Percentiles rank a stretch among this genome's conserved stretches.
Conservation (phyloP, 1,284 basidiomycete species). For the Rhizoctonia solani region DNA sequence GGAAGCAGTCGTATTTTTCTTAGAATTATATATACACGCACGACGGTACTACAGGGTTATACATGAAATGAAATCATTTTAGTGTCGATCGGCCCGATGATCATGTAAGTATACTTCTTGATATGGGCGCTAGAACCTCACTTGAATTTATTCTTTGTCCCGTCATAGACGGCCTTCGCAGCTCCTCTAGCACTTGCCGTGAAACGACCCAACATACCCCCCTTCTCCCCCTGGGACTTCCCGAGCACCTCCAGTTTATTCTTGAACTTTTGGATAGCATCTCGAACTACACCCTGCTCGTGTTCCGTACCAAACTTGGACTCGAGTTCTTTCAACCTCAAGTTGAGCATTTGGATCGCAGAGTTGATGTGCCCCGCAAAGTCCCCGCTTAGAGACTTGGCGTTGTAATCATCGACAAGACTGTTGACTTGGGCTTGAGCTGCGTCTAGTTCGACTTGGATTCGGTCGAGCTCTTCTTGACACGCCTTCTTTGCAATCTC, state of each 20-base stretch:
- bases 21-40: too few relatives aligned
- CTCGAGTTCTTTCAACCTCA: neutral
- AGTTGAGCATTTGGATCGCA: neutral
- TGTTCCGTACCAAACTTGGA: neutral
- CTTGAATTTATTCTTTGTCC: too few relatives aligned
- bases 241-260: neutral
- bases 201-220: too few relatives aligned
- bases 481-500: neutral
- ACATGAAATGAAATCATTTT: too few relatives aligned
- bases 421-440: neutral
- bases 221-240: too few relatives aligned
- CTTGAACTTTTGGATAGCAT: constrained; percentile 5
- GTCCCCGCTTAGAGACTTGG: neutral
- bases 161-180: too few relatives aligned
- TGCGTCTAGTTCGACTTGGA: neutral
- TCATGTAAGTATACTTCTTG: too few relatives aligned
- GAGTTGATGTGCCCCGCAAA: constrained; percentile 2
- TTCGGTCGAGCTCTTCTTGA: neutral
- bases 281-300: neutral
- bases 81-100: too few relatives aligned
- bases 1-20: too few relatives aligned
- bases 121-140: too few relatives aligned
- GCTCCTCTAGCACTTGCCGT: too few relatives aligned
- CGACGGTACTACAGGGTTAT: too few relatives aligned
- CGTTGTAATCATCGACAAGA: constrained; percentile 11